These are phyloP conservation scores for Scenedesmus sp. DNA, from an alignment of 163 green algal species.

Conservation along the genomic window DNA sequence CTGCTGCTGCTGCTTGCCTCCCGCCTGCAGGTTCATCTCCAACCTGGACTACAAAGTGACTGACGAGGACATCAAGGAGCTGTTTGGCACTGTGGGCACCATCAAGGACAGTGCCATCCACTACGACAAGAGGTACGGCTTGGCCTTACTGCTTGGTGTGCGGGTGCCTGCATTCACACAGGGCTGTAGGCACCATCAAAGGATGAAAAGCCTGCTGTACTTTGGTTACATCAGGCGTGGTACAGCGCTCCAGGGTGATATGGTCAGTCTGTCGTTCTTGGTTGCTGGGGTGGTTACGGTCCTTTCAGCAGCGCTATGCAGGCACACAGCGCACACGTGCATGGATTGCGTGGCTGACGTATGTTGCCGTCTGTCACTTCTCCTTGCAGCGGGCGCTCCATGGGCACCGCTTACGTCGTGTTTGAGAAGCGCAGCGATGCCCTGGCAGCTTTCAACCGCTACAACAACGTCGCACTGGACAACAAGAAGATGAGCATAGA, in stretches of 20 bases:
- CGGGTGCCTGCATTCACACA: background rate
- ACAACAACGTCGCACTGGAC: slow-evolving; percentile 77
- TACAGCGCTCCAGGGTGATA: too few species aligned
- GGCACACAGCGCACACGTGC: background rate
- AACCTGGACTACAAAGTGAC: slow-evolving; percentile 56
- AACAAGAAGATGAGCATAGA: slow-evolving; percentile 72
- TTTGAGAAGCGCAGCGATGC: slow-evolving; percentile 67
- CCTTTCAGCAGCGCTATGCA: too few species aligned
- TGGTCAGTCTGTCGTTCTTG: too few species aligned
- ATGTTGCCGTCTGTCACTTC: background rate
- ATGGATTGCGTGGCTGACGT: background rate
- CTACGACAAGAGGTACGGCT: slow-evolving; percentile 55
- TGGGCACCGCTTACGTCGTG: slow-evolving; percentile 68
- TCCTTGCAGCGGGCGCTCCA: slow-evolving; percentile 60
- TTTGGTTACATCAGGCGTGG: too few species aligned
- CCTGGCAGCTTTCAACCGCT: slow-evolving; percentile 61
- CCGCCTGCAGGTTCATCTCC: slow-evolving; percentile 37
- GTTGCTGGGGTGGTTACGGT: too few species aligned
- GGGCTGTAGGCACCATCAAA: too few species aligned
- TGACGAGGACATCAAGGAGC: slow-evolving; percentile 54
- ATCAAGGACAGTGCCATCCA: slow-evolving; percentile 51
- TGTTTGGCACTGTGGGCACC: slow-evolving; percentile 40
- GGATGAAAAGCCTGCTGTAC: too few species aligned
- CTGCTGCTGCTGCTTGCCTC: background rate
- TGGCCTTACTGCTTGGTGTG: background rate